Conservation (phyloP, 1,284 basidiomycete species). For the Moesziomyces antarcticus region DNA sequence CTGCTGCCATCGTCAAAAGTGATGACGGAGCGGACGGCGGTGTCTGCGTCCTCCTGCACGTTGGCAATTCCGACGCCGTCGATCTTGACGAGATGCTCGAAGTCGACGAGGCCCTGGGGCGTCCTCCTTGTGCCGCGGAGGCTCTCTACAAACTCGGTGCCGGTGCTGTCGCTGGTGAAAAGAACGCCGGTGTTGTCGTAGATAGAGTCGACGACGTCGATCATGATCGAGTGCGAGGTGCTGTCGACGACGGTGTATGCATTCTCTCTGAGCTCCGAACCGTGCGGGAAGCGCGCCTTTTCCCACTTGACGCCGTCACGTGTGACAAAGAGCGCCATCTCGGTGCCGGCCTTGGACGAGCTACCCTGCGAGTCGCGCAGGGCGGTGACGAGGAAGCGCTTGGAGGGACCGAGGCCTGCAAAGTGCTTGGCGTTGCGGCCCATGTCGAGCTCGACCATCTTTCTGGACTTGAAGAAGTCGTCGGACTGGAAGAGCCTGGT, state of each 20-base stretch:
- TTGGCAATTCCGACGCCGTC: slow-evolving; percentile 94
- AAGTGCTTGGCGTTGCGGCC: slow-evolving; percentile 61
- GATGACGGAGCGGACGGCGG: slow-evolving; percentile 80
- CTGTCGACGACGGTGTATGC: slow-evolving; percentile 96
- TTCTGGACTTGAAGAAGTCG: slow-evolving; percentile 59
- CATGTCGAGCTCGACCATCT: slow-evolving; percentile 55
- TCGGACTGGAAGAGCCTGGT: slow-evolving; percentile 59
- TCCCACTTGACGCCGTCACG: slow-evolving; percentile 59
- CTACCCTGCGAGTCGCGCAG: slow-evolving; percentile 52
- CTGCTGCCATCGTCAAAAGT: slow-evolving; percentile 91
- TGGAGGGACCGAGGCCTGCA: slow-evolving; percentile 59
- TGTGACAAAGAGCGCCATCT: slow-evolving; percentile 64
- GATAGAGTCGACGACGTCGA: slow-evolving; percentile 76
- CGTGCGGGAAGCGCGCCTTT: slow-evolving; percentile 78
- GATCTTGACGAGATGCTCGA: slow-evolving; percentile 88
- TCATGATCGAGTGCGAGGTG: slow-evolving; percentile 88
- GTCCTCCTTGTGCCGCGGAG: slow-evolving; percentile 91
- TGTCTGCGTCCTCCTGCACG: slow-evolving; percentile 75
- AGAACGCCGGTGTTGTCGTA: slow-evolving; percentile 82
- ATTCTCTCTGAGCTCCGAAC: slow-evolving; percentile 83
- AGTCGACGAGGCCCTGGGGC: slow-evolving; percentile 87
- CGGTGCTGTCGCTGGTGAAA: slow-evolving; percentile 93
- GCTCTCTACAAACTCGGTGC: slow-evolving; percentile 92
- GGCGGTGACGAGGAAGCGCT: slow-evolving; percentile 62
- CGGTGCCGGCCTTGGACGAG: slow-evolving; percentile 30